These are phyloP conservation scores for Hyaloscypha finlandica DNA, from an alignment of 495 filamentous ascomycete genomes.

Conservation along the genomic window DNA sequence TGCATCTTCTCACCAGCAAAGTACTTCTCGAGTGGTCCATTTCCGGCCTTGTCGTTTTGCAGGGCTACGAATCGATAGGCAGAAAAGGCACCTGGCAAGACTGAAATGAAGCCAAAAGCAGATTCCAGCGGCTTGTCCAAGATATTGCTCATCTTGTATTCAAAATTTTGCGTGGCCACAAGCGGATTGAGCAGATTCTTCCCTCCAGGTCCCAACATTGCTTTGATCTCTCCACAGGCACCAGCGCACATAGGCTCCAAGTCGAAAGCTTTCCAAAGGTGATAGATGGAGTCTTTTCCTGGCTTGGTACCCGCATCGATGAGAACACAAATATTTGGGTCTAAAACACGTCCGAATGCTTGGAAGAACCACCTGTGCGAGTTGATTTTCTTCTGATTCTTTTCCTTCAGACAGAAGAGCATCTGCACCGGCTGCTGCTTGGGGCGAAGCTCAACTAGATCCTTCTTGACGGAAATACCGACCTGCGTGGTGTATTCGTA, in stretches of 20 bases:
- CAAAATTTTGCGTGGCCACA: conserved; percentile 97
- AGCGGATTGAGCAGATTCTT: conserved; percentile 92
- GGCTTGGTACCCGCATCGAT: conserved; percentile 96
- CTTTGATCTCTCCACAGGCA: conserved; percentile 98
- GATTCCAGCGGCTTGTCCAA: conserved; percentile 98
- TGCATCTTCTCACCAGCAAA: conserved; percentile 98
- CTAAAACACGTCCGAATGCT: conserved; percentile 87
- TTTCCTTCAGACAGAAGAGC: conserved; percentile 98
- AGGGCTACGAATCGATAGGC: conserved; percentile 93
- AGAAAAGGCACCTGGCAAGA: conserved; percentile 96
- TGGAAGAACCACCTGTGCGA: conserved; percentile 99
- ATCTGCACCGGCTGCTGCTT: conserved; percentile 87
- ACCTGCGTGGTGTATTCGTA: conserved; percentile 99
- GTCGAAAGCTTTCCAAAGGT: conserved; percentile 98
- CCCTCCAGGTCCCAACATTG: conserved; percentile 86
- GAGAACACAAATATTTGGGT: conserved; percentile 95
- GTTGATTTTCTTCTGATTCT: conserved; percentile 99
- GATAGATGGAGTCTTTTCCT: conserved; percentile 90
- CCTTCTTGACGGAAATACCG: conserved; percentile 82
- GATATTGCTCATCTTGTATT: conserved; percentile 99
- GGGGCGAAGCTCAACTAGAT: conserved; percentile 78
- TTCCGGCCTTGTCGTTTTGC: conserved; percentile 93
- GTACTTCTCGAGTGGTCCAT: conserved; percentile 94
- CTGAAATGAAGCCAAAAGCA: conserved; percentile 96
- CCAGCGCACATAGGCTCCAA: conserved; percentile 96